A percentile compares a stretch with the other conserved stretches of the same genome.
phyloP scores from a whole-genome alignment of 257 asterid species.

The Knoxia roxburghii region DNA sequence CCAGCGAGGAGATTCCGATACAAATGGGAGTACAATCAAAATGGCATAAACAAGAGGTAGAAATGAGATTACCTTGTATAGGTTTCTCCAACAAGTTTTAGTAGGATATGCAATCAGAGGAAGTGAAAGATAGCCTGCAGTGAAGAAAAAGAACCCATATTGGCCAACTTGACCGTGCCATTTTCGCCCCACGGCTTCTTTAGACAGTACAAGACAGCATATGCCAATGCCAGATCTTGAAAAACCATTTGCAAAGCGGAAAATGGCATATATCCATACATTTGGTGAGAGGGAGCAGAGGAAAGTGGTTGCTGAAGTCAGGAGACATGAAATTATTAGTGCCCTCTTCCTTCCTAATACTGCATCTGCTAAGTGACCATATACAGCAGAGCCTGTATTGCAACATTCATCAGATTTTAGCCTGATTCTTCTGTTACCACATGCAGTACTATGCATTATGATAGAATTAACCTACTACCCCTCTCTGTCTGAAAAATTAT shows the following conservation, averaged over 20 bases:
- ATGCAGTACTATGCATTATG: too few species aligned
- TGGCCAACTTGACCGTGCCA: constrained; percentile 60
- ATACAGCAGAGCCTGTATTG: constrained; percentile 1
- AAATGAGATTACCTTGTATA: constrained; percentile 29
- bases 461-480: too few species aligned
- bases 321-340: constrained; percentile 24
- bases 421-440: too few species aligned
- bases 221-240: constrained; percentile 60
- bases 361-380: background rate
- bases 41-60: constrained; percentile 32
- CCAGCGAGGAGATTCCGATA: constrained; percentile 59
- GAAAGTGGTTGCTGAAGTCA: constrained; percentile 41
- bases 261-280: constrained; percentile 47
- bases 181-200: constrained; percentile 52
- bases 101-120: constrained; percentile 56
- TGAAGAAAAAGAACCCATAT: constrained; percentile 52
- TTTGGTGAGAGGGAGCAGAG: constrained; percentile 53
- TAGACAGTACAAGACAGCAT: constrained; percentile 48
- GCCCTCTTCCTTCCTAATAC: constrained; percentile 10
- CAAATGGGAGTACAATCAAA: constrained; percentile 43
- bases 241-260: constrained; percentile 51
- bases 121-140: constrained; percentile 51
- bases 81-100: constrained; percentile 44
- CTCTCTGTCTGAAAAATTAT: too few species aligned
- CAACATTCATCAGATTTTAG: background rate